phyloP scores from a whole-genome alignment of 306 rosid genomes.

The Rosa persica region DNA sequence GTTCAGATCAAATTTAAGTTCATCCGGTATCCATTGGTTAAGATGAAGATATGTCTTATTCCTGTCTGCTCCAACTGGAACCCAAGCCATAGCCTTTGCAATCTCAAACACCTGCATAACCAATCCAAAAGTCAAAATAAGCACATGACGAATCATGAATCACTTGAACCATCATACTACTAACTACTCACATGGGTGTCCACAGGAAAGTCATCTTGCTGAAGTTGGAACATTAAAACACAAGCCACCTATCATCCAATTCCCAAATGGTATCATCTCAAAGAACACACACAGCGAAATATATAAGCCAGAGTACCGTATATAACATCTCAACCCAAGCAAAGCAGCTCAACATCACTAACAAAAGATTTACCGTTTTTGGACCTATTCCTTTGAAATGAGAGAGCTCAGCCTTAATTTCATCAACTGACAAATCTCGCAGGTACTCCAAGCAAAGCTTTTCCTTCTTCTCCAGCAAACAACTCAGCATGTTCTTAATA shows the following conservation, averaged over 20 bases:
- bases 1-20: constrained; percentile 84
- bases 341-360: constrained; percentile 1
- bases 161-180: not conserved
- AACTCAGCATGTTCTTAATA: constrained; percentile 62
- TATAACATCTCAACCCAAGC: not conserved
- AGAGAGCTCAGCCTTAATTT: constrained; percentile 71
- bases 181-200: constrained; percentile 80
- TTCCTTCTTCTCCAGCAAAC: constrained; percentile 68
- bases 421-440: constrained; percentile 54
- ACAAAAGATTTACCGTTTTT: constrained; percentile 58
- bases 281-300: not conserved
- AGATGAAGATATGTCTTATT: constrained; percentile 84
- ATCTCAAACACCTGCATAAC: constrained; percentile 77
- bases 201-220: constrained; percentile 90
- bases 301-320: not conserved
- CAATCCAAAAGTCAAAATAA: not conserved
- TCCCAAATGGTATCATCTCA: not conserved
- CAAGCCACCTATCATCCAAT: constrained; percentile 43
- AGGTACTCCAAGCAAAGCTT: constrained; percentile 81
- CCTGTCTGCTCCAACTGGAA: constrained; percentile 74
- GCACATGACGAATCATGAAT: not conserved
- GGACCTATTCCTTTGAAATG: constrained; percentile 93
- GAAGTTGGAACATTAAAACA: constrained; percentile 67
- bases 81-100: constrained; percentile 75
- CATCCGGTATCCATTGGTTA: constrained; percentile 74